phyloP scores from a whole-genome alignment of 2,329 filamentous ascomycete species.

The Pseudonectria foliicola region DNA sequence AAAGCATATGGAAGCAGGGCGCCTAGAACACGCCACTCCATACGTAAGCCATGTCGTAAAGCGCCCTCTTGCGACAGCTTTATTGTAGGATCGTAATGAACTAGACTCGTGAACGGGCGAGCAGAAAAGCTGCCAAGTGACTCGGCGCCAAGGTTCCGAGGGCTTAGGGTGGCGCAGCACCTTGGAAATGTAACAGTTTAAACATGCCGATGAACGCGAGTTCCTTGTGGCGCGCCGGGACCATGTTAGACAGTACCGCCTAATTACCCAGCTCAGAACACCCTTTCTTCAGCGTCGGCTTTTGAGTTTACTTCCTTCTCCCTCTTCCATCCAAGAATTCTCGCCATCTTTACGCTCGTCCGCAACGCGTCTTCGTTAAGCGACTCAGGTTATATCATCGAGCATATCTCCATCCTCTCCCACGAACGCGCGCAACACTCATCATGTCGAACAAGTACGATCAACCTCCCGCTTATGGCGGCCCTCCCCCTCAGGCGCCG shows the following conservation, averaged over 20 bases:
- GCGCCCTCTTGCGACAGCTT: too few relatives aligned
- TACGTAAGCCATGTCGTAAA: too few relatives aligned
- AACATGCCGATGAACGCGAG: conserved; percentile 20
- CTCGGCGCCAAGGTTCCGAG: conserved; percentile 1
- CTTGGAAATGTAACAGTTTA: conserved; percentile 11
- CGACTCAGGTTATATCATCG: not conserved
- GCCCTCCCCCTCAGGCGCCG: conserved; percentile 28
- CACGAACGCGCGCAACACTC: not conserved
- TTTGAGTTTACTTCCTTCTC: conserved; percentile 7
- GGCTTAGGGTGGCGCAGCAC: conserved; percentile 30
- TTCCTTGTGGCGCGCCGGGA: conserved; percentile 17
- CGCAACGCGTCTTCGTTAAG: not conserved
- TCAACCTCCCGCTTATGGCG: conserved; percentile 42
- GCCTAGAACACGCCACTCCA: too few relatives aligned
- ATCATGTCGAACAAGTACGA: conserved; percentile 41
- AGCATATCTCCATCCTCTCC: not conserved
- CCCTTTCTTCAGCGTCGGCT: conserved; percentile 9
- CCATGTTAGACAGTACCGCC: conserved; percentile 22
- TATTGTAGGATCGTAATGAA: not conserved
- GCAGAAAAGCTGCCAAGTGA: not conserved
- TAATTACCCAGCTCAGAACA: conserved; percentile 4
- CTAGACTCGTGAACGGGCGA: too few relatives aligned
- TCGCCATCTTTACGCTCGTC: conserved; percentile 13
- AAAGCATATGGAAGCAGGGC: too few relatives aligned
- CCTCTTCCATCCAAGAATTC: conserved; percentile 4